Evolutionary conservation across 139 green algal genomes (phyloP).

Genomic region (Ulvella scutata): DNA sequence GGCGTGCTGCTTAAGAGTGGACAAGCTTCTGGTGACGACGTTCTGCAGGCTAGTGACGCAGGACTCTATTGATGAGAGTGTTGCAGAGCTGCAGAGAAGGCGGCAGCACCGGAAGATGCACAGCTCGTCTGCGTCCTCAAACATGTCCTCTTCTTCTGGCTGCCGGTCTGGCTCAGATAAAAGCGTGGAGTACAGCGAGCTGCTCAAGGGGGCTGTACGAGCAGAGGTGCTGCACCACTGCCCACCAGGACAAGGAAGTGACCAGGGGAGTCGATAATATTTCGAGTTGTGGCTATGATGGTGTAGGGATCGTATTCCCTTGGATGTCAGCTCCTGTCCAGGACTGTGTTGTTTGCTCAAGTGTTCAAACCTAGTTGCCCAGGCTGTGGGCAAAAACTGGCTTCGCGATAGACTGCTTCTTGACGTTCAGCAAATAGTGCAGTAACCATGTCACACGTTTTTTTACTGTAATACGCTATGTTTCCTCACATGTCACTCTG

Average conservation of each 20-base stretch:
- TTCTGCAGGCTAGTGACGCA: neutral
- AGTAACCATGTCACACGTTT: no score
- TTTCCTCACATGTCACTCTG: no score
- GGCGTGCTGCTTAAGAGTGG: neutral
- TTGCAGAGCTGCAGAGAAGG: neutral
- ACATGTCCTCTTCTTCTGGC: neutral
- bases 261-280: no score
- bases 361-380: no score
- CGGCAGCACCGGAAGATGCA: neutral
- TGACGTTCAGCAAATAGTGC: no score
- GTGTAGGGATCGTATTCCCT: no score
- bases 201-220: neutral
- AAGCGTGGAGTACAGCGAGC: neutral
- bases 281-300: no score
- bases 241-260: neutral
- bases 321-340: no score
- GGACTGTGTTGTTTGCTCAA: no score
- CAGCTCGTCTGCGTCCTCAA: neutral
- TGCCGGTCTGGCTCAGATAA: neutral
- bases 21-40: neutral
- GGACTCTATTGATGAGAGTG: neutral
- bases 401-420: no score
- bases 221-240: neutral
- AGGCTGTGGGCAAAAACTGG: no score
- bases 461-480: no score